Percentiles rank a stretch among this genome's conserved stretches.
Conservation (phyloP, 768 basidiomycete species). For the Leccinum rimulosum region DNA sequence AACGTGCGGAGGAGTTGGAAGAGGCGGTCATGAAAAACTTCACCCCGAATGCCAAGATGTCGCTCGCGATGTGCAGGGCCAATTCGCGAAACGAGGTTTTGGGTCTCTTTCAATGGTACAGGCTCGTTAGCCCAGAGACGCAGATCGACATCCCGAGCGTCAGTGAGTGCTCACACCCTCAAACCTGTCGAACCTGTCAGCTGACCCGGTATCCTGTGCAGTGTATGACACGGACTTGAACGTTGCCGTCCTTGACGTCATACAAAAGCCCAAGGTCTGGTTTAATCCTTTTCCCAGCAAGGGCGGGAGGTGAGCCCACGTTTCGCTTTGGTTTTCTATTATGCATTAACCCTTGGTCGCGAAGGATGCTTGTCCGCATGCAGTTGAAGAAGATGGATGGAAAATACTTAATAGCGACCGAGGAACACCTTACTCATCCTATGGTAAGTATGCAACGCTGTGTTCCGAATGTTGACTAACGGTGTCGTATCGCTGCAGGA, state of each 20-base stretch:
- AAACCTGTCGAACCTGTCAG: neutral
- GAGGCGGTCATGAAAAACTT: constrained; percentile 49
- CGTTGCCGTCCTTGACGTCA: constrained; percentile 48
- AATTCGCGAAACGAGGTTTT: constrained; percentile 54
- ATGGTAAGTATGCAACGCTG: constrained; percentile 33
- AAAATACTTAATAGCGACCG: constrained; percentile 45
- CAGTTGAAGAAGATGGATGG: constrained; percentile 45
- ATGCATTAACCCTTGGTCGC: neutral
- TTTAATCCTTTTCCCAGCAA: constrained; percentile 52
- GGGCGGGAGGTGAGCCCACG: constrained; percentile 42
- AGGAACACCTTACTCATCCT: constrained; percentile 62
- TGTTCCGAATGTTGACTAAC: constrained; percentile 7
- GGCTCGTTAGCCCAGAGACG: constrained; percentile 54
- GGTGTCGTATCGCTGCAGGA: constrained; percentile 12
- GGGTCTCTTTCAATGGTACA: constrained; percentile 63
- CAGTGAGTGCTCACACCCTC: constrained; percentile 34
- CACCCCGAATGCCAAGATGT: constrained; percentile 52
- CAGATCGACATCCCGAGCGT: constrained; percentile 41
- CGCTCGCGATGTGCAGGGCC: constrained; percentile 57
- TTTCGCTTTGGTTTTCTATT: neutral
- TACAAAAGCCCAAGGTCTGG: constrained; percentile 35
- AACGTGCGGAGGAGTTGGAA: constrained; percentile 49
- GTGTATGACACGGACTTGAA: constrained; percentile 47
- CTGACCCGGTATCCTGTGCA: constrained; percentile 21
- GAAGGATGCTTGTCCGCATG: constrained; percentile 48